These are phyloP conservation scores for Bruguiera gymnorhiza DNA, from an alignment of 345 rosid species.

Conservation along the genomic window DNA sequence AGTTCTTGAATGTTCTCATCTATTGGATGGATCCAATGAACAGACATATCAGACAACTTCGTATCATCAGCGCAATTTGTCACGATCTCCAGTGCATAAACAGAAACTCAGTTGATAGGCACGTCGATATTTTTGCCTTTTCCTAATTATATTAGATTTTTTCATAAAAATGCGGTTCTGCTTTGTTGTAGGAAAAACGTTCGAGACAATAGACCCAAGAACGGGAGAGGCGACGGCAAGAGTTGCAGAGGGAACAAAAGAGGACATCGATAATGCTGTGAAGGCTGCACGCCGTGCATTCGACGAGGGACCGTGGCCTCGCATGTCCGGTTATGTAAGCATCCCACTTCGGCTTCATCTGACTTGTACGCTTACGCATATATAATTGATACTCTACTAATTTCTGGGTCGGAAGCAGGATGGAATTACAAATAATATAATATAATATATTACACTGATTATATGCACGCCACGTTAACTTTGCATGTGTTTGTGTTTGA, in stretches of 20 bases:
- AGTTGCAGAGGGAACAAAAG: conserved; percentile 23
- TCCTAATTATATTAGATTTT: not conserved
- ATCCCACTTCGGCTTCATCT: not conserved
- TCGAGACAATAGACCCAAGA: conserved; percentile 29
- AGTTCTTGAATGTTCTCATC: too few species aligned
- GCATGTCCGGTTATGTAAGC: conserved; percentile 53
- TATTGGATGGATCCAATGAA: too few species aligned
- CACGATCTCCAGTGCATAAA: too few species aligned
- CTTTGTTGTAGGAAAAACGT: conserved; percentile 16
- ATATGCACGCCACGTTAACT: too few species aligned
- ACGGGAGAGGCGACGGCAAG: conserved; percentile 20
- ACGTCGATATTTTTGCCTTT: not conserved
- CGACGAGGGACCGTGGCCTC: conserved; percentile 34
- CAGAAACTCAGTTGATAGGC: not conserved
- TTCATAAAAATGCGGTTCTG: not conserved
- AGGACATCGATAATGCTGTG: conserved; percentile 26
- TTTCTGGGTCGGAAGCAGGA: too few species aligned
- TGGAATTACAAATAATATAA: too few species aligned
- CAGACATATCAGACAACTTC: too few species aligned
- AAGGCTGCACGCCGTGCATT: conserved; percentile 27
- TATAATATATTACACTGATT: too few species aligned
- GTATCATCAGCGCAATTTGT: too few species aligned
- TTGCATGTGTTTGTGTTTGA: too few species aligned
- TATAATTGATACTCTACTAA: too few species aligned
- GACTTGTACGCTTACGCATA: too few species aligned